Evolutionary conservation across 257 asterid genomes (phyloP).

Genomic region (Plantago major): DNA sequence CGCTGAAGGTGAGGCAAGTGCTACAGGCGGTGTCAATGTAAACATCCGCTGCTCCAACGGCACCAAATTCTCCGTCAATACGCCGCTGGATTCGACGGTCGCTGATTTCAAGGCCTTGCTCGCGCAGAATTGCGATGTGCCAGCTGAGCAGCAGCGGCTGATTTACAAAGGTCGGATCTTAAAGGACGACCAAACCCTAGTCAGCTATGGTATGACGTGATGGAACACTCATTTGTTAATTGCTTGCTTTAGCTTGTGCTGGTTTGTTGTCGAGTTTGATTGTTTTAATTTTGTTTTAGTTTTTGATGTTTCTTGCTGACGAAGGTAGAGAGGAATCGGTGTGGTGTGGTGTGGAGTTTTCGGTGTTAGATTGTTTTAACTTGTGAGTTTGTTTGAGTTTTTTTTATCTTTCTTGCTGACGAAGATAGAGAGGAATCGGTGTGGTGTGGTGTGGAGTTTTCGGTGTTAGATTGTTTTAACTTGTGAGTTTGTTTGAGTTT

Average conservation of each 20-base stretch:
- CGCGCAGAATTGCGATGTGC: constrained; percentile 50
- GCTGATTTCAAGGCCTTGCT: constrained; percentile 45
- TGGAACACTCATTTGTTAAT: neutral
- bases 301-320: neutral
- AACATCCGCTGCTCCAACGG: constrained; percentile 62
- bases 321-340: neutral
- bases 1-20: constrained; percentile 46
- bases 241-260: neutral
- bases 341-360: too few relatives aligned
- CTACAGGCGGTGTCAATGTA: constrained; percentile 43
- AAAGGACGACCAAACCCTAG: constrained; percentile 56
- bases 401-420: too few relatives aligned
- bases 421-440: too few relatives aligned
- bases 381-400: too few relatives aligned
- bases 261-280: neutral
- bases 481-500: too few relatives aligned
- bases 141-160: constrained; percentile 56
- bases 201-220: constrained; percentile 38
- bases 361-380: too few relatives aligned
- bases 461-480: too few relatives aligned
- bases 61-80: constrained; percentile 49
- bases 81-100: constrained; percentile 50
- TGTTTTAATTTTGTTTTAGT: neutral
- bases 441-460: too few relatives aligned
- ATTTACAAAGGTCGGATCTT: constrained; percentile 61